Evolutionary conservation across 164 flowering plant species (phyloP).

Genomic region (Warburgia ugandensis): DNA sequence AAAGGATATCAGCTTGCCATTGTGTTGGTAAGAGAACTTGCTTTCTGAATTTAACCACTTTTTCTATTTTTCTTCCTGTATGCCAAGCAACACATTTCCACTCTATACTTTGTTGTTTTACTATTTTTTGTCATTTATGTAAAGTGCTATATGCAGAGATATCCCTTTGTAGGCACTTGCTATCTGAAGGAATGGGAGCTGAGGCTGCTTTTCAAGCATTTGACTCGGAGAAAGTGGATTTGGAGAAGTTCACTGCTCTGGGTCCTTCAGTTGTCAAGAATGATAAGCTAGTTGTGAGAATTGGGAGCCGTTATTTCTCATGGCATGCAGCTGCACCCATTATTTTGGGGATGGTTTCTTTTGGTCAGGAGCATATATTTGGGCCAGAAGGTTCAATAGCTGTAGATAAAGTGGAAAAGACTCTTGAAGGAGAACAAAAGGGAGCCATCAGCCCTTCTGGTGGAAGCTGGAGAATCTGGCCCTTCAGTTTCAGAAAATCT

Average conservation of each 20-base stretch:
- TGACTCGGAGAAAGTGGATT: constrained; percentile 42
- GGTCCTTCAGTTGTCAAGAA: constrained; percentile 32
- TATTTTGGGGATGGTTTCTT: constrained; percentile 35
- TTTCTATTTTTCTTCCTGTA: background rate
- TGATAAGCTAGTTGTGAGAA: constrained; percentile 41
- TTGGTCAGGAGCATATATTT: constrained; percentile 23
- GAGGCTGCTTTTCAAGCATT: constrained; percentile 56
- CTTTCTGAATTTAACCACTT: background rate
- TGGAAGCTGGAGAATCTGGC: constrained; percentile 68
- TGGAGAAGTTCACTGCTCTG: constrained; percentile 30
- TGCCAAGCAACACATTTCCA: background rate
- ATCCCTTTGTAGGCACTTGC: constrained; percentile 49
- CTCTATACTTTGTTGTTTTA: background rate
- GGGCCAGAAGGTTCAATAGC: constrained; percentile 38
- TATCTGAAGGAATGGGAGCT: constrained; percentile 49
- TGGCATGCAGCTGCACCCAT: constrained; percentile 40
- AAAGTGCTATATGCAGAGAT: constrained; percentile 33
- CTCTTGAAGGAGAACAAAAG: constrained; percentile 32
- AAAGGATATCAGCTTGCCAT: constrained; percentile 16
- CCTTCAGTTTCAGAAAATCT: constrained; percentile 49
- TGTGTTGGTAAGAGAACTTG: constrained; percentile 44
- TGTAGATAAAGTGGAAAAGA: constrained; percentile 33
- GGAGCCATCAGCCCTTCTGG: constrained; percentile 22
- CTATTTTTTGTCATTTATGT: background rate
- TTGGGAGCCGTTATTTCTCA: constrained; percentile 34